Base-by-base conservation (phyloP, 352 stramenopile species). In the Phytopythium kandeliae region DNA sequence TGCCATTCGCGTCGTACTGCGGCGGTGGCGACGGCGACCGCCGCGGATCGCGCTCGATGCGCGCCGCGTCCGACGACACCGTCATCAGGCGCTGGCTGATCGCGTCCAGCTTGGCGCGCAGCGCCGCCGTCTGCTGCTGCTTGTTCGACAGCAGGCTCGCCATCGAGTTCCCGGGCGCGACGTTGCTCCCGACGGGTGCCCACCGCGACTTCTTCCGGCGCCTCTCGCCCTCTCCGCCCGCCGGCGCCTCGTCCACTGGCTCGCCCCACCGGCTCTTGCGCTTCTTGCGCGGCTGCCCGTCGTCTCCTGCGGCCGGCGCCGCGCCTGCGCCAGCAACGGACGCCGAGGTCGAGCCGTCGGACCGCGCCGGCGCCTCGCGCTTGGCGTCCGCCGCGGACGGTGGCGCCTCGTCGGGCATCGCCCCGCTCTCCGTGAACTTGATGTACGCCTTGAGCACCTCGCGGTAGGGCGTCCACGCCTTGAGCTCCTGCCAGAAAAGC, bases 1-100 rank as follows among this genome's bases (percentile, higher is more conserved):
- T 98, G 38, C 97, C 97, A 33, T 97, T 94, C 15, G 83, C 71
- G 48, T 98, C 96, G 74, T 99, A 99, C 19, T 97, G 82, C 21
- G 95, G 94, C 13, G 87, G 84, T 16, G 93, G 95, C 4, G 92
- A 98, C 22, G 91, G 93, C 26, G 89, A 96, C 36, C 92, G 71
- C 36, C 87, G 92, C 8, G 92, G 90, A 55, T 97, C 87, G 51
- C 88, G 77, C 58, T 93, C 85, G 17, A 92, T 75, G 17, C 73
- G 57, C 17, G 84, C 67, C 5, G 88, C 87, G 42, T 97, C 90
- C 19, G 75, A 54, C 16, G 65, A 67, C n/a, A 96, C 89, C 2
- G 87, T 96, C 30, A 62, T 69, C 13, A 96, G 45, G 45, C 85
- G 85, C 35, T 80, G 62, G 51, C 74, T 87, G 49, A 95, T 85